Evolutionary conservation across 2,329 filamentous ascomycete species (phyloP), one percentile per base, ranked within the genome.

Genomic region (Ophiocordyceps australis): DNA sequence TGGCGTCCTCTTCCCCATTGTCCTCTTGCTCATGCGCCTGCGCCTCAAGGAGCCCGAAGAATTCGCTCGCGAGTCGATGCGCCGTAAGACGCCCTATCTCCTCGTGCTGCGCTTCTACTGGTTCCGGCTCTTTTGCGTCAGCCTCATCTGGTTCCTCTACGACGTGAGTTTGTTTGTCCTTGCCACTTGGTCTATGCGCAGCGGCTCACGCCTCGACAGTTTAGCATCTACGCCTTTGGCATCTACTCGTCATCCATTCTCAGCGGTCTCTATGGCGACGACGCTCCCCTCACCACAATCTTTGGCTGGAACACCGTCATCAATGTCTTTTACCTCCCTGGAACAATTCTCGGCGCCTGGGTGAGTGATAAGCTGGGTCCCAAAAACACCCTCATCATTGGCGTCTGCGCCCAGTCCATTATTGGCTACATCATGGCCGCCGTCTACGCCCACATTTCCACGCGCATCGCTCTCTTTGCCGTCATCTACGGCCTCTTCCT

Each of bases 351-450:
- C 4, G 85, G 85, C 13, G 77, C 80, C 1, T 78, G 78, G 29
- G 55, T 78, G 6, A 76, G 72, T 15, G 85, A 94, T 50, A 71
- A 63, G 54, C 55, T 91, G 26, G 85, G 85, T 0, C 82, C 85
- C 1, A 73, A 74, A 30, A 69, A 75, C 36, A 75, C 78, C 2
- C 59, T 94, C 0, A 67, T 68, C 3, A 48, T 72, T 8, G 81
- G 80, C 10, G 77, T 92, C 4, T 49, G 59, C 4, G 45, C 71
- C 1, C 85, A 94, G 45, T 77, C 73, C 3, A 43, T 82, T 7
- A 65, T 93, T 5, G 85, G 85, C 3, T 93, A 86, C 50, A 74
- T 85, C 52, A 91, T 93, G 80, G 75, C 81, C 0, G 82, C 74
- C 8, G 70, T 70, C 35, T 93, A 92, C 50, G 49, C 54, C 5